Evolutionary conservation across 805 yeast genomes (phyloP).

Genomic region (Spencermartinsiella europaea): DNA sequence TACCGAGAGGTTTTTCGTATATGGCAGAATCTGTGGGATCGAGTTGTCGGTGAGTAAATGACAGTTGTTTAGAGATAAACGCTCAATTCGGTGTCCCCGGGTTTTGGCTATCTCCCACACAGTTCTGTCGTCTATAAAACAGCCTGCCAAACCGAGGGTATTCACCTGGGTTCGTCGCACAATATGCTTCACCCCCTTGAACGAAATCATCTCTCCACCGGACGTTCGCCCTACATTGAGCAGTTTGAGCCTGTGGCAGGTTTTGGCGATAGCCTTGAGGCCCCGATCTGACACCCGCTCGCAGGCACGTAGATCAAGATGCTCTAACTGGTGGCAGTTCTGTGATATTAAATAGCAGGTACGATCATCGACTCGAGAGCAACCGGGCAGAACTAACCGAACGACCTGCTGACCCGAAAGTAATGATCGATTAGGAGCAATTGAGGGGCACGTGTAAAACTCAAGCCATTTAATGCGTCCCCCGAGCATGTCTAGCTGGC

Average conservation of each 20-base stretch:
- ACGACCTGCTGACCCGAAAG: slow-evolving; percentile 40
- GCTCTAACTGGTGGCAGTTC: slow-evolving; percentile 53
- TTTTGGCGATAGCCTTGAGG: slow-evolving; percentile 55
- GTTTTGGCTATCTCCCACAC: slow-evolving; percentile 72
- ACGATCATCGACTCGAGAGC: slow-evolving; percentile 54
- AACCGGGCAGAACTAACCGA: slow-evolving; percentile 64
- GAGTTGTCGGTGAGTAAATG: slow-evolving; percentile 51
- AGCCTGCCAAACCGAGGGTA: slow-evolving; percentile 88
- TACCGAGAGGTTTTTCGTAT: slow-evolving; percentile 58
- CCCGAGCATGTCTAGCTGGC: slow-evolving; percentile 43
- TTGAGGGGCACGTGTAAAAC: slow-evolving; percentile 73
- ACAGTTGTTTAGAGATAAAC: slow-evolving; percentile 77
- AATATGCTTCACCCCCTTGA: slow-evolving; percentile 56
- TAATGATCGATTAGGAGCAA: slow-evolving; percentile 51
- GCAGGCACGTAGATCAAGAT: slow-evolving; percentile 79
- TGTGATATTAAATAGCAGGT: slow-evolving; percentile 49
- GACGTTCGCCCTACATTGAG: slow-evolving; percentile 78
- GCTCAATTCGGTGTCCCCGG: slow-evolving; percentile 46
- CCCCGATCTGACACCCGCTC: slow-evolving; percentile 73
- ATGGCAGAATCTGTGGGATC: slow-evolving; percentile 49
- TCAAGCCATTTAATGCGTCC: slow-evolving; percentile 62
- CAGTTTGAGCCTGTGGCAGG: slow-evolving; percentile 52
- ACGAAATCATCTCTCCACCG: slow-evolving; percentile 63
- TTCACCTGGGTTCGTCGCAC: slow-evolving; percentile 51
- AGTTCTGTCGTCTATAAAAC: slow-evolving; percentile 67